A percentile compares a stretch with the other conserved stretches of the same genome.
These are phyloP conservation scores for Boehmeria nivea DNA, from an alignment of 306 rosid genomes.

Conservation along the genomic window DNA sequence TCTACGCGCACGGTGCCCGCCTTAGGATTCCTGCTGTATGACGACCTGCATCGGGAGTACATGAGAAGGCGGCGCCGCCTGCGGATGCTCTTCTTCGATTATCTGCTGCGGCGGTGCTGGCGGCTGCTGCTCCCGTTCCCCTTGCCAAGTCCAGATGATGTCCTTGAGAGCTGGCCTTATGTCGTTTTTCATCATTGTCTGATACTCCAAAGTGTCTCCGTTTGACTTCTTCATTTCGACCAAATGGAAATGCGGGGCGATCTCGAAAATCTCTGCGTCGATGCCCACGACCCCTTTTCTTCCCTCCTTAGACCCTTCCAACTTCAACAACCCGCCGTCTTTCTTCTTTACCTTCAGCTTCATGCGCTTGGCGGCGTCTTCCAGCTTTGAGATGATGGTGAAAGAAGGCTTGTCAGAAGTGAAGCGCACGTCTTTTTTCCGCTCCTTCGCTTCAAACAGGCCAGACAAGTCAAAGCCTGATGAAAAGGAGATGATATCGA, in stretches of 20 bases:
- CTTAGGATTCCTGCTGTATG: neutral
- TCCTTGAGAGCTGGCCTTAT: slow-evolving; percentile 84
- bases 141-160: slow-evolving; percentile 90
- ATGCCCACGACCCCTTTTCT: slow-evolving; percentile 70
- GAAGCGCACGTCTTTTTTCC: slow-evolving; percentile 63
- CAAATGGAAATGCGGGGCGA: slow-evolving; percentile 60
- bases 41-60: slow-evolving; percentile 8
- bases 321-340: slow-evolving; percentile 66
- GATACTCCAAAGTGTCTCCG: slow-evolving; percentile 84
- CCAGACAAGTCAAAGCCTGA: slow-evolving; percentile 90
- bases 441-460: slow-evolving; percentile 55
- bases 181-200: slow-evolving; percentile 53
- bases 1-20: neutral
- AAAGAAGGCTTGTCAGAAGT: slow-evolving; percentile 59
- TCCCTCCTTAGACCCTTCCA: slow-evolving; percentile 71
- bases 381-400: slow-evolving; percentile 64
- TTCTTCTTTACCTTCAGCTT: slow-evolving; percentile 59
- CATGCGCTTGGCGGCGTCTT: slow-evolving; percentile 60
- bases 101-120: slow-evolving; percentile 24
- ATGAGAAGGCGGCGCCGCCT: slow-evolving; percentile 24
- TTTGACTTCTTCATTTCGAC: slow-evolving; percentile 69
- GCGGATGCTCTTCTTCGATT: slow-evolving; percentile 30
- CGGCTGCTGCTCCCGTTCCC: slow-evolving; percentile 48
- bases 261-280: slow-evolving; percentile 77
- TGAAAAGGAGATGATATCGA: slow-evolving; percentile 86